Evolutionary conservation across 306 rosid species (phyloP), one percentile per base, ranked within the genome.

Genomic region (Cicer arietinum): DNA sequence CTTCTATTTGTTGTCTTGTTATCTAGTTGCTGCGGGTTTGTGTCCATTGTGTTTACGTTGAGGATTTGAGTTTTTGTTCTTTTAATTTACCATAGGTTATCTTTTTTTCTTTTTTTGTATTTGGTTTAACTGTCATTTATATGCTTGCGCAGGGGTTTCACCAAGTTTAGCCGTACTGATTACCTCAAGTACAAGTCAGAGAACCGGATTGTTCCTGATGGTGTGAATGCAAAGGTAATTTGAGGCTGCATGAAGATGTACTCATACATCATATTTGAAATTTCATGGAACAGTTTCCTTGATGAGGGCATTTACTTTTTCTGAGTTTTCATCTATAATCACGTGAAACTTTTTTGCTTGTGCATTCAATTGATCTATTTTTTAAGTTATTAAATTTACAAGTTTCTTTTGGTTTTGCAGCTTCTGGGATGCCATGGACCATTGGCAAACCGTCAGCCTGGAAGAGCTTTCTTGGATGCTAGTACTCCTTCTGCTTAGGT

Each of bases 351-450:
- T 22, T 44, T 53, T 8, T 60, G 0, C 25, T 22, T 22, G 1
- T 20, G 22, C 22, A 20, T 40, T 51, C 60, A 11, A 13, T 9
- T 53, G 51, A 7, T 14, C 0, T 58, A 20, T 10, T 11, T 13
- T 56, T 13, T 22, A 22, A 51, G 48, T 47, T 47, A 18, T 61
- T 13, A 7, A 58, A 77, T 57, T 77, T 25, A 71, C 48, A 43
- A 30, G 0, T 13, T 73, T 3, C 54, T 48, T 52, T 50, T 9
- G 71, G 39, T 74, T 75, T 22, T 82, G 76, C 91, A 91, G 96
- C 93, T 91, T 76, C 91, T 89, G 68, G 93, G 96, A 58, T 87
- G 93, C 52, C 93, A 91, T 82, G 96, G 96, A 74, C 81, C 88
- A 22, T 72, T 91, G 81, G 85, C 91, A 1, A 59, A 74, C 9